Evolutionary conservation across 2,329 filamentous ascomycete genomes (phyloP), one percentile per base, ranked within the genome.

Genomic region (Aureobasidium sp.): DNA sequence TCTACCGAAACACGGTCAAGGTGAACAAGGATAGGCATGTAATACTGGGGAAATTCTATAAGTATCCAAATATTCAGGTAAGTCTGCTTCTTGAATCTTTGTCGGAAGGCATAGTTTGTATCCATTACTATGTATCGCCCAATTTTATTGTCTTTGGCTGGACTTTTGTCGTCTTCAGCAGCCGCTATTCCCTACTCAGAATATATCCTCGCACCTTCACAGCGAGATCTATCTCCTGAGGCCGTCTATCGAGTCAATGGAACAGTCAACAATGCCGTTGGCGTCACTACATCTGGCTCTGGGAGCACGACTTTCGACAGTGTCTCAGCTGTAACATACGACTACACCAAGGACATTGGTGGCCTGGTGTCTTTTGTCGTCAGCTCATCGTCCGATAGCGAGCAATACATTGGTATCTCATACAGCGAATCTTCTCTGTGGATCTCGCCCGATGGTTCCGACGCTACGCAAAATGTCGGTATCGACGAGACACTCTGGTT

Each of bases 401-500:
- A 64, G 22, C 67, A 72, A 49, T 68, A 65, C 58, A 70, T 74
- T 32, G 71, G 71, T 39, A 61, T 74, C 25, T 68, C 70, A 1
- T 74, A 69, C 53, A 66, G 66, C 1, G 71, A 73, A 50, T 68
- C 64, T 44, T 71, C 67, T 0, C 55, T 77, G 1, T 80, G 74
- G 73, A 73, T 79, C 44, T 75, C 70, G 25, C 68, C 67, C 5
- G 59, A 69, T 21, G 68, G 63, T 3, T 69, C 70, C 54, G 76
- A 79, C 61, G 72, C 71, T 1, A 77, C 72, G 0, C 68, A 67
- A 1, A 70, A 75, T 48, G 65, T 67, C 3, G 73, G 70, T 0
- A 67, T 74, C 10, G 76, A 79, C 40, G 69, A 72, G 44, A 68
- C 70, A 0, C 64, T 79, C 0, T 79, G 73, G 74, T 75, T 77